A percentile compares a stretch with the other conserved stretches of the same genome.
Evolutionary conservation across 495 filamentous ascomycete species (phyloP).

Genomic region (Podospora australis): DNA sequence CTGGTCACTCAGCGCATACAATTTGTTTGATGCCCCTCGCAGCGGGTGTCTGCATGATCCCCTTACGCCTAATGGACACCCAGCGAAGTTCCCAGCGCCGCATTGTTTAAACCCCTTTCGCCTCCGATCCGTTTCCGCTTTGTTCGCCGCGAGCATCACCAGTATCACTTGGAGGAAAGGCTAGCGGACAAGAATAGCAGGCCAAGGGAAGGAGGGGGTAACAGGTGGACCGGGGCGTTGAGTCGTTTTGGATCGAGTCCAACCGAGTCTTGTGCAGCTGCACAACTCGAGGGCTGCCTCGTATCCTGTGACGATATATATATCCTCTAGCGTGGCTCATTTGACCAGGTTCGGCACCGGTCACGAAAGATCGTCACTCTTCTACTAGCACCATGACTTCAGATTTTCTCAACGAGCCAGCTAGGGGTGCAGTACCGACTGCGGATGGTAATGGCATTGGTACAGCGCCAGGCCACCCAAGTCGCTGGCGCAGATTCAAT

Average conservation of each 20-base stretch:
- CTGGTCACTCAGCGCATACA: not conserved
- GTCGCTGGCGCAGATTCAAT: conserved; percentile 21
- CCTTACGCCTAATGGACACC: not conserved
- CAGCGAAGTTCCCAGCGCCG: not conserved
- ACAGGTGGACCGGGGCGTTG: not conserved
- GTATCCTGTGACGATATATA: not conserved
- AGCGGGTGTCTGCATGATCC: not conserved
- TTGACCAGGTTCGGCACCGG: not conserved
- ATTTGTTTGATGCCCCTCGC: conserved; percentile 1
- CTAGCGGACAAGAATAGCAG: not conserved
- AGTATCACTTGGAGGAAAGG: not conserved
- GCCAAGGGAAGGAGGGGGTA: not conserved
- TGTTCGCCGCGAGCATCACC: not conserved
- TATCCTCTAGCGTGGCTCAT: not conserved
- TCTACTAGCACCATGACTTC: not conserved
- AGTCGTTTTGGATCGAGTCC: not conserved
- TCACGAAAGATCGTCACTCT: not conserved
- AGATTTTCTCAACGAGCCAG: not conserved
- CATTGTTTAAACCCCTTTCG: not conserved
- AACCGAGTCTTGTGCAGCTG: not conserved
- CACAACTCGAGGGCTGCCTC: not conserved
- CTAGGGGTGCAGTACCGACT: not conserved
- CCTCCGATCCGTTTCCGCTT: not conserved
- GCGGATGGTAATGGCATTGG: not conserved
- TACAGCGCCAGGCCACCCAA: not conserved